These are phyloP conservation scores for Arthrocladium fulminans DNA, from an alignment of 2,329 filamentous ascomycete species.

Conservation along the genomic window DNA sequence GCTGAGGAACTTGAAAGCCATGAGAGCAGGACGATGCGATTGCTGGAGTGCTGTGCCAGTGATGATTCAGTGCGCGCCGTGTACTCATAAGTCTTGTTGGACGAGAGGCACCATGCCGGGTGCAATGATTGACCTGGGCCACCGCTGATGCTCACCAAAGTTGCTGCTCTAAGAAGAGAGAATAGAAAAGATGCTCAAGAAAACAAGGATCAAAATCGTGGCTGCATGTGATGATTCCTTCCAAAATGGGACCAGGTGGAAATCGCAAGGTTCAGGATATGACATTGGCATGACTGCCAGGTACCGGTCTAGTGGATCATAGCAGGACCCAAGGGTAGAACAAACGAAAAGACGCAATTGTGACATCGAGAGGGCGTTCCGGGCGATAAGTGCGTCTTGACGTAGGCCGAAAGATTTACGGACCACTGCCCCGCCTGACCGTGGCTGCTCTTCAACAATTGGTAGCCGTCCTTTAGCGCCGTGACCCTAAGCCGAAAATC, in stretches of 20 bases:
- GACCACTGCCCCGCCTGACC: no score
- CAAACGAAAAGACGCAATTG: slow-evolving; percentile 1
- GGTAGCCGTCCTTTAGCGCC: no score
- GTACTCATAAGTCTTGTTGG: slow-evolving; percentile 10
- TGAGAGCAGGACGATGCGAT: slow-evolving; percentile 17
- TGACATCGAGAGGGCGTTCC: not conserved
- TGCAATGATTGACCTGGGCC: not conserved
- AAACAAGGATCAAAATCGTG: not conserved
- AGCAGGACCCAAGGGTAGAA: not conserved
- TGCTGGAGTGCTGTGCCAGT: not conserved
- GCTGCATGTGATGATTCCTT: not conserved
- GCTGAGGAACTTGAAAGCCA: slow-evolving; percentile 41
- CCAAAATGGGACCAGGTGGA: not conserved
- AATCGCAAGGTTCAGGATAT: not conserved
- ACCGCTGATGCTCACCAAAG: not conserved
- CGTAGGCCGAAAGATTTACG: no score
- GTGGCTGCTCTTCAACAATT: no score
- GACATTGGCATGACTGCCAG: not conserved
- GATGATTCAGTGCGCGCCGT: not conserved
- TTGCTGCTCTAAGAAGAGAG: not conserved
- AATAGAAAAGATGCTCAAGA: slow-evolving; percentile 10
- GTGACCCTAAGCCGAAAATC: no score
- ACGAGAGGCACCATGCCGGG: not conserved
- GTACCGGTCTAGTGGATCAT: not conserved
- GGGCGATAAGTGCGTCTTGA: no score